Evolutionary conservation across 352 stramenopile species (phyloP), one percentile per base, ranked within the genome.

Genomic region (Globisporangium takayamanum): DNA sequence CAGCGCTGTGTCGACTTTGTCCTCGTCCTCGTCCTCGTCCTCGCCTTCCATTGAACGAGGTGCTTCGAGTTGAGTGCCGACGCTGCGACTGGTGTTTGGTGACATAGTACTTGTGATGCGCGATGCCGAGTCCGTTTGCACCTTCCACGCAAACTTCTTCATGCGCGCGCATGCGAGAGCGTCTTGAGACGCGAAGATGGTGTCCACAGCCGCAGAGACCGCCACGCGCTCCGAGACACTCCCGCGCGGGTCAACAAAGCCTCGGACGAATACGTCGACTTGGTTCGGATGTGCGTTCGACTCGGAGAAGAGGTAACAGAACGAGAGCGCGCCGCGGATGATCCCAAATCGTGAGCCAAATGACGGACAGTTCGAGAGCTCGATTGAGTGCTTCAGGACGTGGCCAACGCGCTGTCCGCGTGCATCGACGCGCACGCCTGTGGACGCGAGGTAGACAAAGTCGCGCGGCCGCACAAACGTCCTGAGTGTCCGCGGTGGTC

Each of bases 201-300:
- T 54, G 16, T 72, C 66, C 0, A 59, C 60, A 0, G 69, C 64
- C 2, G 60, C 36, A 0, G 59, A 51, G 42, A 67, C 50, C 14
- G 63, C 65, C 7, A 77, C 42, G 1, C 50, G 57, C n/a, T 65
- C 59, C 2, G 64, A 50, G 39, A 73, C 54, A 0, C 66, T 53
- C 11, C 69, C 66, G 7, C 64, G 66, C 22, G 63, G 69, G 18
- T 77, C 69, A 5, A 77, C 55, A 49, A 72, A 77, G 12, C 69
- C 69, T 28, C 74, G 74, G 58, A 62, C 67, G 51, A 77, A 77
- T 2, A 77, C 57, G 10, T 77, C 69, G 18, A 73, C 55, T 5
- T 20, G 18, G 4, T 60, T 61, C 2, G 30, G 50, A 0, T 48
- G 41, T 8, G 11, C 2, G 22, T 30, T 15, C n/a, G 36, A 59